phyloP scores from a whole-genome alignment of 306 rosid species.

The Phaseolus lunatus region DNA sequence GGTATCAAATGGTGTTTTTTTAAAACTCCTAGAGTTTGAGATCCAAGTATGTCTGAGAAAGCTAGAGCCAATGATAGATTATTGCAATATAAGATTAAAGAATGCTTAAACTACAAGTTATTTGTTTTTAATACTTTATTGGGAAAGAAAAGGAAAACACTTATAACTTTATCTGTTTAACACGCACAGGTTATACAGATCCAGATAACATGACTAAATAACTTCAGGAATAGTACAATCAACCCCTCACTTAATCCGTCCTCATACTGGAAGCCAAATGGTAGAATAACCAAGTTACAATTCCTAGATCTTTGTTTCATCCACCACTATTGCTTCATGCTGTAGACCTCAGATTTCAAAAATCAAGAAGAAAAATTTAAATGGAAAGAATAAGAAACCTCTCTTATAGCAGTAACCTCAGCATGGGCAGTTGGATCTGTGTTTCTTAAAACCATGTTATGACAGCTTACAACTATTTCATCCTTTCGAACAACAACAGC shows the following conservation, averaged over 20 bases:
- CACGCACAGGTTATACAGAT: constrained; percentile 18
- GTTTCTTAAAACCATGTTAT: constrained; percentile 77
- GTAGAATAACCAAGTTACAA: constrained; percentile 3
- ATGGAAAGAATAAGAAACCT: constrained; percentile 54
- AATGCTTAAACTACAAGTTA: constrained; percentile 9
- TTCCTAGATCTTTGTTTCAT: background rate
- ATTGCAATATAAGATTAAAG: background rate
- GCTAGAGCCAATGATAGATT: constrained; percentile 9
- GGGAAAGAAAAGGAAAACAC: background rate
- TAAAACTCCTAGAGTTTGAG: constrained; percentile 4
- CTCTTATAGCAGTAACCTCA: constrained; percentile 85
- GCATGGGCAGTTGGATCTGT: constrained; percentile 93
- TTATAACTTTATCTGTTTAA: constrained; percentile 8
- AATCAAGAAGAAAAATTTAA: background rate
- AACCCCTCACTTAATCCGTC: background rate
- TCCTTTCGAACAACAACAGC: constrained; percentile 82
- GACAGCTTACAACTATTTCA: constrained; percentile 85
- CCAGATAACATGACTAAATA: constrained; percentile 17
- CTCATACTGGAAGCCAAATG: background rate
- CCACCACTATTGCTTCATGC: background rate
- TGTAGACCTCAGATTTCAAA: constrained; percentile 28
- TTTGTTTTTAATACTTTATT: background rate
- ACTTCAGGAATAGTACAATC: background rate
- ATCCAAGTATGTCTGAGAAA: constrained; percentile 29
- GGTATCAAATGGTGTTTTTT: constrained; percentile 2